Percentiles rank a stretch among this genome's conserved stretches.
Evolutionary conservation across 2,329 filamentous ascomycete species (phyloP).

Genomic region (Dactylella cylindrospora): DNA sequence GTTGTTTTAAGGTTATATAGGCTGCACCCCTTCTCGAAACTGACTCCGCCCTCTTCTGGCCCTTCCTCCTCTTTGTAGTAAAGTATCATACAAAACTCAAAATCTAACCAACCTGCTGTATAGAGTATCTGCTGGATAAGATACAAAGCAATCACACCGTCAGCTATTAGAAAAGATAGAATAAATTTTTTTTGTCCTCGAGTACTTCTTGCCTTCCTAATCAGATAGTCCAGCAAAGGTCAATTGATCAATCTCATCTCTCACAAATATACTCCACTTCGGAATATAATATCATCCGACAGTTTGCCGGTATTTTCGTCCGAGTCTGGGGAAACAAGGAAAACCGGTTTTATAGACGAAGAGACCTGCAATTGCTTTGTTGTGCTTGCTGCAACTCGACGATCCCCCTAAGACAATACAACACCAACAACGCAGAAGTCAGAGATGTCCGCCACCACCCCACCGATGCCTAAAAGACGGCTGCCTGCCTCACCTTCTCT

Average conservation of each 20-base stretch:
- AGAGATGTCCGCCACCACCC: slow-evolving; percentile 33
- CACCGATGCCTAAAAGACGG: slow-evolving; percentile 35
- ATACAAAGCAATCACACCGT: slow-evolving; percentile 4
- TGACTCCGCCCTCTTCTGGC: slow-evolving; percentile 13
- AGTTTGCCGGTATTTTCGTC: no score
- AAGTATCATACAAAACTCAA: not conserved
- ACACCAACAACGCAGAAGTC: slow-evolving; percentile 24
- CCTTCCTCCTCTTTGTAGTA: slow-evolving; percentile 29
- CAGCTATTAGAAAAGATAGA: slow-evolving; percentile 11
- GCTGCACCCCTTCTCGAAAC: slow-evolving; percentile 29
- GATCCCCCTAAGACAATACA: slow-evolving; percentile 30
- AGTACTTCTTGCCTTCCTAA: not conserved
- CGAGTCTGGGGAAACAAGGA: no score
- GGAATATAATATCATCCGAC: no score
- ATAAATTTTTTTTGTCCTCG: no score
- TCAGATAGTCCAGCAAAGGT: no score
- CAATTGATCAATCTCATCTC: no score
- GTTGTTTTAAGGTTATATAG: slow-evolving; percentile 42
- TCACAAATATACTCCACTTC: no score
- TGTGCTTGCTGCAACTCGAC: slow-evolving; percentile 23
- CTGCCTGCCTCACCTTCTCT: slow-evolving; percentile 30
- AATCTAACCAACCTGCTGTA: slow-evolving; percentile 4
- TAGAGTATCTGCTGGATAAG: not conserved
- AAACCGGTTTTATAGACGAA: slow-evolving; percentile 38
- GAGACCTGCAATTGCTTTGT: no score